Evolutionary conservation across 176 grass and related monocot genomes (phyloP).

Genomic region (Aegilops umbellulata): DNA sequence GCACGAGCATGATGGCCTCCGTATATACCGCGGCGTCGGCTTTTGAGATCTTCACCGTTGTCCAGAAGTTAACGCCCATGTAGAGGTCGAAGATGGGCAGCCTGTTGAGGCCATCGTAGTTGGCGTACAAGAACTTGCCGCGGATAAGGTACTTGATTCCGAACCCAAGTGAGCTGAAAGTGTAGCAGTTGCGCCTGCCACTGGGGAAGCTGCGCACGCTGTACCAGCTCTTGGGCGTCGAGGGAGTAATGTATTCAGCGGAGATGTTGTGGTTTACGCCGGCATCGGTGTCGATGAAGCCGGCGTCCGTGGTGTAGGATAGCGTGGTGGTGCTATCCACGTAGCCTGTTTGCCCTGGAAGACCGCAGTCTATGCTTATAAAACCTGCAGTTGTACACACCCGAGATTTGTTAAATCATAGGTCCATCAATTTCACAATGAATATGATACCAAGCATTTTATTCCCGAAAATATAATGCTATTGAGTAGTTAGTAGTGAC

Average conservation of each 20-base stretch:
- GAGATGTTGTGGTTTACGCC: conserved; percentile 45
- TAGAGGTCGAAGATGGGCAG: conserved; percentile 33
- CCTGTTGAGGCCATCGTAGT: conserved; percentile 45
- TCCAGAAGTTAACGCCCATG: too few relatives aligned
- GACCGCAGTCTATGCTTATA: conserved; percentile 59
- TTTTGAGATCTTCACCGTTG: too few relatives aligned
- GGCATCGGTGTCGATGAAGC: conserved; percentile 37
- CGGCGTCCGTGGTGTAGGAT: conserved; percentile 16
- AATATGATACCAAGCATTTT: too few relatives aligned
- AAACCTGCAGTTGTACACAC: conserved; percentile 26
- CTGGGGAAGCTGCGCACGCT: conserved; percentile 49
- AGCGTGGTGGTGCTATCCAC: conserved; percentile 17
- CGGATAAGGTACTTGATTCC: conserved; percentile 45
- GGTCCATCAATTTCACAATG: too few relatives aligned
- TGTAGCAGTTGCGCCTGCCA: conserved; percentile 47
- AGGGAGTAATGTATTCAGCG: not conserved
- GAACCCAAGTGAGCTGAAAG: conserved; percentile 25
- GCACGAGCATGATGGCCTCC: conserved; percentile 29
- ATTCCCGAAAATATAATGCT: too few relatives aligned
- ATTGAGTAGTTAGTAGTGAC: too few relatives aligned
- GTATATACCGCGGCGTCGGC: fast-evolving
- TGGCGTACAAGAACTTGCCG: conserved; percentile 45
- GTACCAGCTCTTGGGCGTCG: not conserved
- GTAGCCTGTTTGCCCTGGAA: conserved; percentile 23
- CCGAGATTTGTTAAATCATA: too few relatives aligned